phyloP scores from a whole-genome alignment of 2,329 filamentous ascomycete genomes.

The Aschersonia sp. region DNA sequence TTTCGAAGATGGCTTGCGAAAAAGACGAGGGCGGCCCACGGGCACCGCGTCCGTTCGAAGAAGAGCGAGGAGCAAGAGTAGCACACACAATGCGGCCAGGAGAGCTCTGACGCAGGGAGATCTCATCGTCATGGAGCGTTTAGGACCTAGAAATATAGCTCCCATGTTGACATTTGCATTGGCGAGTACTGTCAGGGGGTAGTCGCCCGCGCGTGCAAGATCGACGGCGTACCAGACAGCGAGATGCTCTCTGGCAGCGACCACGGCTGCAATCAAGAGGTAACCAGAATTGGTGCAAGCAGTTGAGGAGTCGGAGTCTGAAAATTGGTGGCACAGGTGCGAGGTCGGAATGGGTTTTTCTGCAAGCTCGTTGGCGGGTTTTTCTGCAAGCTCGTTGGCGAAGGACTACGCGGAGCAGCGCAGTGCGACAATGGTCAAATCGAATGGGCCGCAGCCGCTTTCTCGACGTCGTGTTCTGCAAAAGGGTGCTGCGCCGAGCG shows the following conservation, averaged over 20 bases:
- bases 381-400: neutral
- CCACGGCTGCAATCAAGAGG: neutral
- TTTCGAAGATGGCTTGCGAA: constrained; percentile 17
- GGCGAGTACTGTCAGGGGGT: neutral
- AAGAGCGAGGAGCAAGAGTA: constrained; percentile 25
- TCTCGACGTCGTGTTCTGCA: neutral
- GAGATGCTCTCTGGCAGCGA: neutral
- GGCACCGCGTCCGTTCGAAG: constrained; percentile 26
- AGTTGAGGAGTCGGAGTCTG: neutral
- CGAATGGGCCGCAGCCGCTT: neutral
- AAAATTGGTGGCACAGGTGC: neutral
- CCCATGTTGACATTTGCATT: constrained; percentile 13
- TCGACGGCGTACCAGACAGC: neutral
- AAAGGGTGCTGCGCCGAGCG: neutral
- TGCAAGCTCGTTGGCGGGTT: neutral
- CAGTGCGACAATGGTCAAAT: neutral
- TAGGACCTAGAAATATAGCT: constrained; percentile 20
- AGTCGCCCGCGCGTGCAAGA: neutral
- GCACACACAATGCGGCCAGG: constrained; percentile 25
- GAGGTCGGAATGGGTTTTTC: neutral
- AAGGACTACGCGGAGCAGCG: neutral
- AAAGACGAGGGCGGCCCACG: constrained; percentile 21
- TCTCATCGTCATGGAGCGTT: constrained; percentile 31
- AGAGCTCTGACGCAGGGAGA: constrained; percentile 31
- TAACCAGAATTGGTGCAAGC: too few relatives aligned